Evolutionary conservation across 2,329 filamentous ascomycete species (phyloP).

Genomic region (Bipolaris victoriae): DNA sequence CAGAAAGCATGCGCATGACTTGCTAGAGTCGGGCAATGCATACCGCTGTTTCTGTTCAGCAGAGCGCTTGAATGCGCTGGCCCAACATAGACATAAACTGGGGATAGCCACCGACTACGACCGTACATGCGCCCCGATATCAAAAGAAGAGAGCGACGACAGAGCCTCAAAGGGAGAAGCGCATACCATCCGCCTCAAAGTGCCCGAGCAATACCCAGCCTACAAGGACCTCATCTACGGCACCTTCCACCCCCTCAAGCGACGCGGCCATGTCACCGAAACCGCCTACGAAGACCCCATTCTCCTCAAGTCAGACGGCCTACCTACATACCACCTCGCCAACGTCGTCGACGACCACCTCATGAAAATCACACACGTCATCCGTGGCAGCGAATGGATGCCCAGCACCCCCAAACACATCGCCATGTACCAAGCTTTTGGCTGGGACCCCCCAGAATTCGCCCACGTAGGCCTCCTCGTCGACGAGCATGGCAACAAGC

Average conservation of each 20-base stretch:
- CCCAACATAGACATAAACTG: conserved; percentile 64
- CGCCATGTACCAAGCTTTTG: conserved; percentile 59
- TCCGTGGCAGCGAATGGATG: conserved; percentile 96
- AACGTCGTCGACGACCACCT: conserved; percentile 96
- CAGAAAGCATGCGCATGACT: conserved; percentile 68
- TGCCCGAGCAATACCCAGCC: conserved; percentile 64
- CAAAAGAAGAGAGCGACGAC: conserved; percentile 70
- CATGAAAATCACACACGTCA: conserved; percentile 95
- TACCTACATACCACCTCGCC: conserved; percentile 94
- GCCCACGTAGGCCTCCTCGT: conserved; percentile 58
- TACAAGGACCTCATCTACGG: conserved; percentile 85
- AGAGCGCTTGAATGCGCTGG: conserved; percentile 71
- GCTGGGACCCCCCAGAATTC: conserved; percentile 56
- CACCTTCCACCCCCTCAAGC: conserved; percentile 40
- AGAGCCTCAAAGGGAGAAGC: conserved; percentile 71
- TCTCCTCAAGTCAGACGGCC: conserved; percentile 87
- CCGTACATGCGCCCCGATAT: conserved; percentile 73
- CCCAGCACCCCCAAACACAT: conserved; percentile 85
- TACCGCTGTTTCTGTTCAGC: conserved; percentile 93
- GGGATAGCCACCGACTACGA: conserved; percentile 69
- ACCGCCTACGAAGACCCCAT: conserved; percentile 79
- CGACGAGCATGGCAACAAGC: conserved; percentile 56
- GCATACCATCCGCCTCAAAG: conserved; percentile 78
- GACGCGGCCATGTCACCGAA: conserved; percentile 49
- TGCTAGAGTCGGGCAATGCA: conserved; percentile 74